Evolutionary conservation across 2,329 filamentous ascomycete genomes (phyloP).

Genomic region (Biscogniauxia mediterranea): DNA sequence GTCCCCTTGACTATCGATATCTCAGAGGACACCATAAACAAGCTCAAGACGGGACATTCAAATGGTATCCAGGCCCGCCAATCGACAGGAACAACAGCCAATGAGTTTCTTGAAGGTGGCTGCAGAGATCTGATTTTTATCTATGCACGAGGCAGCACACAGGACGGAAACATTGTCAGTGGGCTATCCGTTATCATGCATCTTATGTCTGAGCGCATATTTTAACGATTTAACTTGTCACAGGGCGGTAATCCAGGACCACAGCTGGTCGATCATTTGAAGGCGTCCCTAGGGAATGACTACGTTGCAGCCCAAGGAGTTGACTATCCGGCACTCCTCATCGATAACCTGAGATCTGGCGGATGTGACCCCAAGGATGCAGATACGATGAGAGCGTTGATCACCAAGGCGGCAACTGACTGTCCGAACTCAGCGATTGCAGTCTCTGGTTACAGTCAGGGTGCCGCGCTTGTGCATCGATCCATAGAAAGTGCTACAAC

Average conservation of each 20-base stretch:
- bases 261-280: constrained; percentile 51
- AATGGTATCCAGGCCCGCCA: neutral
- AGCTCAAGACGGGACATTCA: constrained; percentile 11
- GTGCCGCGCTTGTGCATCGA: constrained; percentile 44
- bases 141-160: constrained; percentile 40
- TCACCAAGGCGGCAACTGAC: constrained; percentile 32
- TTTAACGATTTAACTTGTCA: neutral
- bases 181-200: constrained; percentile 25
- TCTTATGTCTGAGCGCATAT: neutral
- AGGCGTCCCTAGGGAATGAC: constrained; percentile 32
- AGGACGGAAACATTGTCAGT: constrained; percentile 35
- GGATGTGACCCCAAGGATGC: constrained; percentile 36
- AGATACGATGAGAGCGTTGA: constrained; percentile 33
- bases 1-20: neutral
- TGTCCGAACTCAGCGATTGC: constrained; percentile 43
- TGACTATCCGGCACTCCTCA: constrained; percentile 24
- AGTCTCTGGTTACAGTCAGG: constrained; percentile 41
- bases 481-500: constrained; percentile 33
- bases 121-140: constrained; percentile 39
- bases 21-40: constrained; percentile 10
- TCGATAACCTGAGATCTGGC: constrained; percentile 23
- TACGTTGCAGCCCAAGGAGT: constrained; percentile 27
- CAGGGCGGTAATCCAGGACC: constrained; percentile 29
- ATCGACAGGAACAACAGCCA: constrained; percentile 22
- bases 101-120: constrained; percentile 36